Conservation (phyloP, 495 filamentous ascomycete species). For the Hyaloscypha variabilis region DNA sequence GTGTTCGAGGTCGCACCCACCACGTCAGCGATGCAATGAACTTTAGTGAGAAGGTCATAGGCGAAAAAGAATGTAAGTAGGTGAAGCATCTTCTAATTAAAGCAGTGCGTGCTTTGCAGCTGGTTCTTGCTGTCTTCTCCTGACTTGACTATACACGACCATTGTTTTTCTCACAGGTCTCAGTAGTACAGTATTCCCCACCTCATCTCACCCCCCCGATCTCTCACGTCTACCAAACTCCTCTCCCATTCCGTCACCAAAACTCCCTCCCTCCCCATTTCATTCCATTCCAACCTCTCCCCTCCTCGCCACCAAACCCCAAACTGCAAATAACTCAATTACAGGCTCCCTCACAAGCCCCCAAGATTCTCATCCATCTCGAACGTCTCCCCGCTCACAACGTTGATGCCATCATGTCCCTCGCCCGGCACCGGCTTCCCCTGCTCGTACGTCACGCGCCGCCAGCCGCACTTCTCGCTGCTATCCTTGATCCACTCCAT, state of each 20-base stretch:
- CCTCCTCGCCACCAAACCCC: no score
- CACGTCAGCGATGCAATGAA: no score
- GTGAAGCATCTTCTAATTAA: background rate
- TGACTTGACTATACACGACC: background rate
- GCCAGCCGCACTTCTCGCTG: slow-evolving; percentile 65
- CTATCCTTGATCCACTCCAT: slow-evolving; percentile 83
- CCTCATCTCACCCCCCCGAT: background rate
- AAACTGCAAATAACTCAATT: no score
- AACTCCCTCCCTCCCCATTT: no score
- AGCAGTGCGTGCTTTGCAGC: background rate
- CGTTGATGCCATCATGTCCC: slow-evolving; percentile 34
- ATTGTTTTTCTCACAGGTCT: background rate
- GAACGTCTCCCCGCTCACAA: slow-evolving; percentile 22
- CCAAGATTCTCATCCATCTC: slow-evolving; percentile 28
- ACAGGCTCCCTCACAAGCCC: slow-evolving; percentile 5
- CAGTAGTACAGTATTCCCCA: background rate
- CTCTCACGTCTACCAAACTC: background rate
- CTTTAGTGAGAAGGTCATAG: background rate
- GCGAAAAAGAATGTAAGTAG: background rate
- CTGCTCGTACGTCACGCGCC: slow-evolving; percentile 70
- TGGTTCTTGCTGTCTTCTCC: background rate
- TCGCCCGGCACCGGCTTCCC: slow-evolving; percentile 53
- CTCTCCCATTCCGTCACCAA: background rate
- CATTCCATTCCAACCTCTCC: no score
- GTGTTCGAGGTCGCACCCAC: no score